Conservation (phyloP, 2,329 filamentous ascomycete genomes). For the Penicillium sp. region DNA sequence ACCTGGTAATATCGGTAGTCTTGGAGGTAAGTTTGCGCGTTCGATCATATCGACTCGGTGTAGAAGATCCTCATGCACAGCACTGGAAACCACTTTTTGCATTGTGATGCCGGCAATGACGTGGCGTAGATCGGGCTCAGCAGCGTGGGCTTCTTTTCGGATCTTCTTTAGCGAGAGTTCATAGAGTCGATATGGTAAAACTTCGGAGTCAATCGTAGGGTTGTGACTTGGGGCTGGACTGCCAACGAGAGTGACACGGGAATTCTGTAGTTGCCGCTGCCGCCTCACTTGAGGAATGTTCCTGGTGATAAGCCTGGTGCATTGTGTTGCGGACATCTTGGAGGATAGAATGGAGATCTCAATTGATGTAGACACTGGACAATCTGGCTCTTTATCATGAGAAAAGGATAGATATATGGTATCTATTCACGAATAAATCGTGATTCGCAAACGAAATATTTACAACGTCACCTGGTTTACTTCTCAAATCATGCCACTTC, state of each 20-base stretch:
- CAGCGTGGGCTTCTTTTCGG: slow-evolving; percentile 18
- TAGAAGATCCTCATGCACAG: slow-evolving; percentile 12
- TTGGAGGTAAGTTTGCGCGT: slow-evolving; percentile 1
- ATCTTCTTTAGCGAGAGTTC: slow-evolving; percentile 22
- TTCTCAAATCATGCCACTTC: neutral
- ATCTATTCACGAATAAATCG: neutral
- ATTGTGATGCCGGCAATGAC: slow-evolving; percentile 20
- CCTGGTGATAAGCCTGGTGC: neutral
- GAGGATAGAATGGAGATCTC: neutral
- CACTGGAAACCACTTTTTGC: slow-evolving; percentile 11
- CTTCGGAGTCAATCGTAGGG: slow-evolving; percentile 15
- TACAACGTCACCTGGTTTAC: neutral
- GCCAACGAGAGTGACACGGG: slow-evolving; percentile 1
- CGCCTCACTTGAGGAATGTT: slow-evolving; percentile 7
- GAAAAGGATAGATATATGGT: neutral
- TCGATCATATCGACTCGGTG: slow-evolving; percentile 14
- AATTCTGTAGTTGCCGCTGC: slow-evolving; percentile 1
- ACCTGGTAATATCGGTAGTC: slow-evolving; percentile 10
- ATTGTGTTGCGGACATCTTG: slow-evolving; percentile 6
- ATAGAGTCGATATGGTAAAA: slow-evolving; percentile 21
- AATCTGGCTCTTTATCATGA: neutral
- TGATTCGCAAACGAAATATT: neutral
- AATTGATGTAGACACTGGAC: neutral
- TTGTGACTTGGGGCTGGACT: neutral
- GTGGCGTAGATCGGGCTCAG: slow-evolving; percentile 19